A percentile compares a stretch with the other conserved stretches of the same genome.
These are phyloP conservation scores for Didymella sp. DNA, from an alignment of 2,329 filamentous ascomycete species.

Conservation along the genomic window DNA sequence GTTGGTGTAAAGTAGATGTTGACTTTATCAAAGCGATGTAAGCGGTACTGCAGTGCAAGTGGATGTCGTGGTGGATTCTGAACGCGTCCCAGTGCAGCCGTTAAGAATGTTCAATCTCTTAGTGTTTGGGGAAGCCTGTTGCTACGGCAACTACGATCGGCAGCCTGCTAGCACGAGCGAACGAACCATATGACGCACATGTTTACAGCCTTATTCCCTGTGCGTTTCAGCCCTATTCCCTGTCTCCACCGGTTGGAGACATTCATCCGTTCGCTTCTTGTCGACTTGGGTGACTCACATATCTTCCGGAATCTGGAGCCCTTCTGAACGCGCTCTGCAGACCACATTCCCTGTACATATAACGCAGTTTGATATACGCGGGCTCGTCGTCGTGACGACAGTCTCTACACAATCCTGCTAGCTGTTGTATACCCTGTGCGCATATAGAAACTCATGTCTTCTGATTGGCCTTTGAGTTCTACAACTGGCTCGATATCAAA, in stretches of 20 bases:
- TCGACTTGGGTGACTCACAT: slow-evolving; percentile 18
- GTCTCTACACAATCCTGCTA: neutral
- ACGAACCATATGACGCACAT: slow-evolving; percentile 21
- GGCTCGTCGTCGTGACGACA: slow-evolving; percentile 8
- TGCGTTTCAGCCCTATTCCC: slow-evolving; percentile 15
- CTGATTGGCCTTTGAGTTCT: neutral
- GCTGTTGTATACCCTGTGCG: neutral
- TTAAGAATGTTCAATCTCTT: slow-evolving; percentile 21
- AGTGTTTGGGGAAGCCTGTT: slow-evolving; percentile 16
- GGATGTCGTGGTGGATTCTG: slow-evolving; percentile 10
- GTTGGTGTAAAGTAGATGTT: slow-evolving; percentile 3
- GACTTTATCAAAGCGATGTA: slow-evolving; percentile 1
- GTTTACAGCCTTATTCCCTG: slow-evolving; percentile 16
- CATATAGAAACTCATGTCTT: neutral
- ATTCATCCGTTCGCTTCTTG: slow-evolving; percentile 12
- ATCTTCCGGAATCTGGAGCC: slow-evolving; percentile 4
- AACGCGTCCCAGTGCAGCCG: slow-evolving; percentile 8
- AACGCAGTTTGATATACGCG: neutral
- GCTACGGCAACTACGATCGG: slow-evolving; percentile 17
- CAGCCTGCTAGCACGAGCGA: slow-evolving; percentile 9
- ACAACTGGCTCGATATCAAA: neutral
- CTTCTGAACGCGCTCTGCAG: neutral
- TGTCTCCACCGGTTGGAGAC: slow-evolving; percentile 17
- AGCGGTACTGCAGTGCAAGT: slow-evolving; percentile 4
- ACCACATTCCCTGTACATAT: neutral